Conservation (phyloP, 768 basidiomycete genomes). For the Naematelia aurantialba region DNA sequence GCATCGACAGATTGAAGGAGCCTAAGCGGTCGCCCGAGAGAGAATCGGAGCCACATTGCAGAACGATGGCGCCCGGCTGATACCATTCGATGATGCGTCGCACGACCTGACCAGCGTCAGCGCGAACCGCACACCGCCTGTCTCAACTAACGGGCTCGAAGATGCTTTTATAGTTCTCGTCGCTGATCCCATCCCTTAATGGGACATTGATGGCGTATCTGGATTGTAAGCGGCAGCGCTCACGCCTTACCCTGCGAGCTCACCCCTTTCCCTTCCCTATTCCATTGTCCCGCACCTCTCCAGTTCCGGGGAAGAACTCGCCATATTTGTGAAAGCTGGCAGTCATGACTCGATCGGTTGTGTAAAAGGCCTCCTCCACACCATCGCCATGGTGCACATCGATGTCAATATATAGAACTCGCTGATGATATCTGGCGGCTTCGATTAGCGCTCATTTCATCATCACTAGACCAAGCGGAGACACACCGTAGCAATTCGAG, state of each 20-base stretch:
- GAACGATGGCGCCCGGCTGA: conserved; percentile 86
- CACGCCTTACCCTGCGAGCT: conserved; percentile 4
- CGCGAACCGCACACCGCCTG: not conserved
- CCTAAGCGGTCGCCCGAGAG: conserved; percentile 94
- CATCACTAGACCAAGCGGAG: not conserved
- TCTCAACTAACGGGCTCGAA: conserved; percentile 77
- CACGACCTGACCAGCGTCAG: conserved; percentile 64
- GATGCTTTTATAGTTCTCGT: conserved; percentile 89
- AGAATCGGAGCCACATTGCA: conserved; percentile 97
- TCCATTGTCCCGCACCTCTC: conserved; percentile 89
- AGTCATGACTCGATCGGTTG: conserved; percentile 98
- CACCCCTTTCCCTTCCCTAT: conserved; percentile 81
- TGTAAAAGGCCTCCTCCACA: conserved; percentile 98
- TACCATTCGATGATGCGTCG: conserved; percentile 90
- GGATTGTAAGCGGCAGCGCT: conserved; percentile 8
- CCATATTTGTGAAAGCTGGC: conserved; percentile 98
- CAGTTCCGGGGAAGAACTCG: conserved; percentile 98
- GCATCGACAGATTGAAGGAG: conserved; percentile 93
- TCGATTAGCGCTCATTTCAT: not conserved
- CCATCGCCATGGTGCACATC: conserved; percentile 99
- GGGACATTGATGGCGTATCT: conserved; percentile 93
- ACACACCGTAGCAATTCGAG: conserved; percentile 81
- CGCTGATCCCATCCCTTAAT: conserved; percentile 86
- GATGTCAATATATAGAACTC: conserved; percentile 96
- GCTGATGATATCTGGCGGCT: conserved; percentile 73